Evolutionary conservation across 192 early-diverging fungal genomes (phyloP).

Genomic region (Coemansia asiatica): DNA sequence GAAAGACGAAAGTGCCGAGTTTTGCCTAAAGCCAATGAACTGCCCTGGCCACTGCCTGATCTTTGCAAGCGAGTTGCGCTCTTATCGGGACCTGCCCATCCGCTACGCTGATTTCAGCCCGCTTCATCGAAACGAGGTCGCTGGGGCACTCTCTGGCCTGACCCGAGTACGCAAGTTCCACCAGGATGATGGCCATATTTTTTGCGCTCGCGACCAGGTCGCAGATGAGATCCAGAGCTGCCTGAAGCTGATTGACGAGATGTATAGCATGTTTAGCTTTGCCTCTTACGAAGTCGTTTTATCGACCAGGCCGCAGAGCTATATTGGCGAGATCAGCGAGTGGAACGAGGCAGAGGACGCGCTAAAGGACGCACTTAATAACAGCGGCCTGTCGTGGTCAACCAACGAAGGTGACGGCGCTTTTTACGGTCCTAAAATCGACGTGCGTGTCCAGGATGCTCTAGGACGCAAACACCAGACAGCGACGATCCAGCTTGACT

Average conservation of each 20-base stretch:
- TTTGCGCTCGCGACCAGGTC: constrained; percentile 83
- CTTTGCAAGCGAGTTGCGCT: constrained; percentile 75
- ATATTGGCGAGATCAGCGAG: constrained; percentile 69
- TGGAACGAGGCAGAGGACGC: constrained; percentile 81
- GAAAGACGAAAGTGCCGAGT: constrained; percentile 47
- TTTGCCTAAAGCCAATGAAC: constrained; percentile 97
- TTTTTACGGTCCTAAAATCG: constrained; percentile 97
- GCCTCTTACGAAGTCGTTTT: constrained; percentile 73
- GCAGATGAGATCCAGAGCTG: constrained; percentile 73
- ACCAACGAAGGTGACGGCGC: constrained; percentile 87
- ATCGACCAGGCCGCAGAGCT: constrained; percentile 78
- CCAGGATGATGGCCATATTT: constrained; percentile 97
- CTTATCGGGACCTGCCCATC: constrained; percentile 86
- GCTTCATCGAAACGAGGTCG: constrained; percentile 90
- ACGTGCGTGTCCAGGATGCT: constrained; percentile 81
- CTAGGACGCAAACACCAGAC: constrained; percentile 85
- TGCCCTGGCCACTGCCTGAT: constrained; percentile 95
- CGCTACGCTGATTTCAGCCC: constrained; percentile 92
- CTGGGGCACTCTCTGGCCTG: constrained; percentile 85
- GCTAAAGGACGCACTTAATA: constrained; percentile 68
- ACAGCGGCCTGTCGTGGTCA: constrained; percentile 62
- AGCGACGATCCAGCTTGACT: constrained; percentile 94
- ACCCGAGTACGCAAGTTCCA: constrained; percentile 93
- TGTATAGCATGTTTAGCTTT: constrained; percentile 81
- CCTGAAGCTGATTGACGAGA: constrained; percentile 73